These are phyloP conservation scores for Fusarium sambucinum DNA, from an alignment of 2,329 filamentous ascomycete species.

Conservation along the genomic window DNA sequence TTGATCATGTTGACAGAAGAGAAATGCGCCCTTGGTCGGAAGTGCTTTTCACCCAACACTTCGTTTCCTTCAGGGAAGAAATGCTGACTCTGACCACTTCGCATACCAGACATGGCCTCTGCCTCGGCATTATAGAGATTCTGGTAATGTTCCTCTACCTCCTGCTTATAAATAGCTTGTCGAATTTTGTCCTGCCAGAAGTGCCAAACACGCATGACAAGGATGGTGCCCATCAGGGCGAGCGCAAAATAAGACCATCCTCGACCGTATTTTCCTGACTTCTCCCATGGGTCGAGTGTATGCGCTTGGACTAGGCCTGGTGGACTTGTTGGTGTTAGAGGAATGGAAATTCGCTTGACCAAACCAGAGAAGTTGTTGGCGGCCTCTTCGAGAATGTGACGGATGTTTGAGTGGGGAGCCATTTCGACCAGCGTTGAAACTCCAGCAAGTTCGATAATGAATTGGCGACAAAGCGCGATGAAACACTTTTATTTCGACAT, in stretches of 20 bases:
- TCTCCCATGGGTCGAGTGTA: slow-evolving; percentile 80
- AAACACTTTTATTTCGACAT: slow-evolving; percentile 46
- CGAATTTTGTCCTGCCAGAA: slow-evolving; percentile 94
- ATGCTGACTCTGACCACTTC: slow-evolving; percentile 69
- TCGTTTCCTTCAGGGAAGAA: slow-evolving; percentile 79
- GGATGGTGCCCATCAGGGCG: slow-evolving; percentile 74
- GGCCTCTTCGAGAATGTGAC: slow-evolving; percentile 51
- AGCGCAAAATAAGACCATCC: slow-evolving; percentile 92
- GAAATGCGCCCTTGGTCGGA: slow-evolving; percentile 76
- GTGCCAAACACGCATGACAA: slow-evolving; percentile 82
- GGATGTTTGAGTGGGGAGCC: slow-evolving; percentile 55
- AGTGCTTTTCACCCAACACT: slow-evolving; percentile 64
- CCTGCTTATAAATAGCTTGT: slow-evolving; percentile 88
- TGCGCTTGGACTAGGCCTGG: slow-evolving; percentile 72
- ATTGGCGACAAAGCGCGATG: slow-evolving; percentile 47
- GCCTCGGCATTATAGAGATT: slow-evolving; percentile 65
- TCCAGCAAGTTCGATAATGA: slow-evolving; percentile 30
- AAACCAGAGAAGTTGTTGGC: slow-evolving; percentile 55
- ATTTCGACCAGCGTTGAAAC: slow-evolving; percentile 54
- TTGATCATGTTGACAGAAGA: slow-evolving; percentile 81
- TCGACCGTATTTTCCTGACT: slow-evolving; percentile 86
- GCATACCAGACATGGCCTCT: slow-evolving; percentile 59
- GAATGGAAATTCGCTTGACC: slow-evolving; percentile 69
- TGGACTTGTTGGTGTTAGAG: slow-evolving; percentile 69
- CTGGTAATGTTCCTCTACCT: slow-evolving; percentile 75